Percentiles rank a stretch among this genome's conserved stretches.
phyloP scores from a whole-genome alignment of 768 basidiomycete genomes.

The Suillus cothurnatus region DNA sequence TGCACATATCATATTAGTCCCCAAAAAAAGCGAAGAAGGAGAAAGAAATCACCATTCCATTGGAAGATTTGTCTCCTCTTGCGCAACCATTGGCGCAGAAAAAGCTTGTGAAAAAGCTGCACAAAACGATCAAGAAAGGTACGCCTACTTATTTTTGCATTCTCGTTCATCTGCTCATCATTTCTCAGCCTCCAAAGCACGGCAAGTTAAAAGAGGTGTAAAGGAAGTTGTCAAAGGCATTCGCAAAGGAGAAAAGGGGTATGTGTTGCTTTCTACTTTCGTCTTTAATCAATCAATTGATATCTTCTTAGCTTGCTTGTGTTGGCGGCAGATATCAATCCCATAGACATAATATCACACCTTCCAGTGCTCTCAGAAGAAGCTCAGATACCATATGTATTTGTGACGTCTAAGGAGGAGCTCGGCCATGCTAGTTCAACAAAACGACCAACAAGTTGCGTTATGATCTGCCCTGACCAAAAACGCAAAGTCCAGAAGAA shows the following conservation, averaged over 20 bases:
- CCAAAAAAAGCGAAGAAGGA: conserved; percentile 67
- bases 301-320: conserved; percentile 66
- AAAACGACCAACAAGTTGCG: conserved; percentile 97
- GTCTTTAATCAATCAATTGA: conserved; percentile 10
- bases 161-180: neutral
- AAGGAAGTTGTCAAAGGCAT: conserved; percentile 99
- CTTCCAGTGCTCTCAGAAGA: conserved; percentile 95
- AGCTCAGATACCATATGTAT: conserved; percentile 86
- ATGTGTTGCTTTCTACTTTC: conserved; percentile 30
- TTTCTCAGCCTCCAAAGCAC: conserved; percentile 80
- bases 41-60: conserved; percentile 64
- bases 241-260: conserved; percentile 97
- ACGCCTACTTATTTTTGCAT: conserved; percentile 14
- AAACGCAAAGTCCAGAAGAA: conserved; percentile 72
- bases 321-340: conserved; percentile 96
- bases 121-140: conserved; percentile 96
- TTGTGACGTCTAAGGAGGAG: conserved; percentile 91
- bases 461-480: conserved; percentile 87
- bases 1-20: conserved; percentile 28
- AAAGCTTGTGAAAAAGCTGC: conserved; percentile 92
- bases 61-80: conserved; percentile 90
- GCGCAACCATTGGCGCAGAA: conserved; percentile 91
- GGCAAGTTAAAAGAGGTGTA: conserved; percentile 96
- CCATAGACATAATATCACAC: conserved; percentile 98
- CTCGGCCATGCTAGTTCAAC: conserved; percentile 95